Evolutionary conservation across 805 yeast genomes (phyloP).

Genomic region (Candida stauntonica): DNA sequence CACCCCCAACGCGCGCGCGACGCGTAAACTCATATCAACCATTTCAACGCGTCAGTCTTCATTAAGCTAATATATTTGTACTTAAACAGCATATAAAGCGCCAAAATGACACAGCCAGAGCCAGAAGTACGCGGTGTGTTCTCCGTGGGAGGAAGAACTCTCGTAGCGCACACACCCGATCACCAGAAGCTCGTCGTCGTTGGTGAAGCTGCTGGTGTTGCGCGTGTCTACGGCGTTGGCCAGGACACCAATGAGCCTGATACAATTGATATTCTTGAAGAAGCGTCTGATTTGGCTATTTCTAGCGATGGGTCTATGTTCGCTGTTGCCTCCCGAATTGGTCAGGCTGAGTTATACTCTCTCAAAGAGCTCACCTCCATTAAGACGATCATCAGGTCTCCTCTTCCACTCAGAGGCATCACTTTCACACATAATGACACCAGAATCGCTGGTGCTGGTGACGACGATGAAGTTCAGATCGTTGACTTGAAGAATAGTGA

Average conservation of each 20-base stretch:
- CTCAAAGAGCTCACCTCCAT: slow-evolving; percentile 5
- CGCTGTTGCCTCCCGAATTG: slow-evolving; percentile 21
- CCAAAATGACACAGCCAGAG: slow-evolving; percentile 1
- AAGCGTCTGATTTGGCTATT: slow-evolving; percentile 17
- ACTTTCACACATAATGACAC: slow-evolving; percentile 58
- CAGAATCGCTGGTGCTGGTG: slow-evolving; percentile 60
- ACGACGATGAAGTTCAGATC: slow-evolving; percentile 52
- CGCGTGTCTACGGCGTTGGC: slow-evolving; percentile 18
- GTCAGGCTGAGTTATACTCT: slow-evolving; percentile 27
- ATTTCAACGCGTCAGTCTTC: neutral
- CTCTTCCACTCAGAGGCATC: slow-evolving; percentile 43
- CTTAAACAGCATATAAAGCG: neutral
- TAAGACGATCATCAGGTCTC: slow-evolving; percentile 22
- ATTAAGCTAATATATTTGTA: neutral
- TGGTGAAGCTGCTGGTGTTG: slow-evolving; percentile 21
- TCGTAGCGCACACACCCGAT: slow-evolving; percentile 15
- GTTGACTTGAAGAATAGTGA: slow-evolving; percentile 35
- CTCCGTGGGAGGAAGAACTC: slow-evolving; percentile 23
- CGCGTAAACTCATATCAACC: too few relatives aligned
- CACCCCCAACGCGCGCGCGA: too few relatives aligned
- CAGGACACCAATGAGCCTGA: slow-evolving; percentile 25
- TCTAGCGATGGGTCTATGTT: slow-evolving; percentile 14
- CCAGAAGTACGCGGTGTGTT: slow-evolving; percentile 19
- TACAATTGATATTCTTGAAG: slow-evolving; percentile 22
- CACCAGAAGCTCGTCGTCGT: slow-evolving; percentile 23